phyloP scores from a whole-genome alignment of 345 rosid genomes.

The Rhizophora mangle region DNA sequence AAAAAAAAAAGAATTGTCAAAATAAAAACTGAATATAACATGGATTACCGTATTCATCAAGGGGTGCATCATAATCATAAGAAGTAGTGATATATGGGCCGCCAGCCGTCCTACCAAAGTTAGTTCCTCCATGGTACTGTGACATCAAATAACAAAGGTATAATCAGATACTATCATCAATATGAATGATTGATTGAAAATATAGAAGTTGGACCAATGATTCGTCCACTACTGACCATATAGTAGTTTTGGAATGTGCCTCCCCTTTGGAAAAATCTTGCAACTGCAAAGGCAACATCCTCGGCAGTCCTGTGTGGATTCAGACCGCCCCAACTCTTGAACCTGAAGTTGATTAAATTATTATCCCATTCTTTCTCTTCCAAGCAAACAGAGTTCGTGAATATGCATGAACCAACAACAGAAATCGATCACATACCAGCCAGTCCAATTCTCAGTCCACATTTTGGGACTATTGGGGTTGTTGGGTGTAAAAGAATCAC shows the following conservation, averaged over 20 bases:
- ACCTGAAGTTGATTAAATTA: slow-evolving; percentile 29
- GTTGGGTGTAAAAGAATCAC: slow-evolving; percentile 36
- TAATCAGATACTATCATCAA: neutral
- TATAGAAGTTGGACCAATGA: neutral
- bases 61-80: slow-evolving; percentile 62
- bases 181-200: neutral
- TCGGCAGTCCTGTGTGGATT: slow-evolving; percentile 58
- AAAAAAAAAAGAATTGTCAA: neutral
- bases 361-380: neutral
- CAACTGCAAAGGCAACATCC: slow-evolving; percentile 57
- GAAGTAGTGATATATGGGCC: slow-evolving; percentile 66
- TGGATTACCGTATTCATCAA: slow-evolving; percentile 41
- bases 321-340: slow-evolving; percentile 52
- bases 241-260: slow-evolving; percentile 65
- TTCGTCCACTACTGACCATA: slow-evolving; percentile 46
- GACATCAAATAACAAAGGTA: neutral
- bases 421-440: slow-evolving; percentile 37
- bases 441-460: slow-evolving; percentile 74
- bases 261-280: slow-evolving; percentile 51
- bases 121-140: slow-evolving; percentile 74
- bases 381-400: slow-evolving; percentile 11
- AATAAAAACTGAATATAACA: neutral
- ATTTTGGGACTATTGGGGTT: slow-evolving; percentile 44
- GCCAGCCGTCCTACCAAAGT: slow-evolving; percentile 58
- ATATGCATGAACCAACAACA: neutral